Percentiles rank a stretch among this genome's conserved stretches.
Conservation (phyloP, 805 yeast genomes). For the Nakazawaea wickerhamii region DNA sequence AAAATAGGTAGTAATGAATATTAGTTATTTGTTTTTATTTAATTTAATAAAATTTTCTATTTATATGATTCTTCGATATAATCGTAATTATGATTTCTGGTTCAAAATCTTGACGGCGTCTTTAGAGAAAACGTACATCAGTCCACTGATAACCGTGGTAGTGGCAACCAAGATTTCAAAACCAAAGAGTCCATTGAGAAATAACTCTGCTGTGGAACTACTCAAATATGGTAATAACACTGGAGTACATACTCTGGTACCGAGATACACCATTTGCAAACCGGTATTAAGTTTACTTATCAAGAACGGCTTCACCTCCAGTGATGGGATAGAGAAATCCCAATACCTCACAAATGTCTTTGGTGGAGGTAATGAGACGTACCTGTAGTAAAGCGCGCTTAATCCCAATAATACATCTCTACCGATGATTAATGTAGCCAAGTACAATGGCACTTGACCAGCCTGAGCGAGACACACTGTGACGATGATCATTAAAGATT, state of each 20-base stretch:
- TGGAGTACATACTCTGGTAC: conserved; percentile 52
- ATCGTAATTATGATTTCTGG: conserved; percentile 6
- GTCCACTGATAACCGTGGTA: conserved; percentile 76
- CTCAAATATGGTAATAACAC: conserved; percentile 34
- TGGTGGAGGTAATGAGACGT: conserved; percentile 68
- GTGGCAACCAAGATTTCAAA: conserved; percentile 53
- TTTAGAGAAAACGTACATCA: conserved; percentile 66
- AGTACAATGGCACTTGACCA: conserved; percentile 62
- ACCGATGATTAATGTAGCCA: conserved; percentile 71
- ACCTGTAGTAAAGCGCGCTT: conserved; percentile 69
- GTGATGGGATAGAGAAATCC: conserved; percentile 77
- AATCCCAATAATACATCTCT: conserved; percentile 72
- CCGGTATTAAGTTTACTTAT: conserved; percentile 88
- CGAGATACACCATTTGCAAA: conserved; percentile 87
- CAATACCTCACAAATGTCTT: conserved; percentile 65
- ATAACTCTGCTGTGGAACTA: conserved; percentile 22
- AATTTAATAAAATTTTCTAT: conserved; percentile 18
- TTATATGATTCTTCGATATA: not conserved
- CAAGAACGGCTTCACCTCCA: conserved; percentile 80
- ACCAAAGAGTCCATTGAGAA: conserved; percentile 23
- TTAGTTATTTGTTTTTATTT: conserved; percentile 21
- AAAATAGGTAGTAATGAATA: conserved; percentile 14
- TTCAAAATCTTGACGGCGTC: conserved; percentile 57
- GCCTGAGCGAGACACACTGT: conserved; percentile 71
- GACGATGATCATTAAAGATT: conserved; percentile 79